phyloP scores from a whole-genome alignment of 768 basidiomycete species.

The Boletus sensibilis region DNA sequence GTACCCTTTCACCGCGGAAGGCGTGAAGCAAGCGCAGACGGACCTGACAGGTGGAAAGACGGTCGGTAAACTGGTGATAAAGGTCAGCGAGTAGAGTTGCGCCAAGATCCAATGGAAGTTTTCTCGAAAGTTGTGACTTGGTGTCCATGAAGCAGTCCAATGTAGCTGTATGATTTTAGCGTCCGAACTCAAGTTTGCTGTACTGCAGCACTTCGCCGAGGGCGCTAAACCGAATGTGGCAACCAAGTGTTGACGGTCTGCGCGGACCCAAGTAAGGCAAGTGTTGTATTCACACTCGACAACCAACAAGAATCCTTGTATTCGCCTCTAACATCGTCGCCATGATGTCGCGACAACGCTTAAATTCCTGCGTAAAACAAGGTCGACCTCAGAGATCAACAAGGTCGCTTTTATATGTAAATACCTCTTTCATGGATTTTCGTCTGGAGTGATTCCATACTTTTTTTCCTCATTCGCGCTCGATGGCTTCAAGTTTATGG shows the following conservation, averaged over 20 bases:
- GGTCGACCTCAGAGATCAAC: conserved; percentile 15
- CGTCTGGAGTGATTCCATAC: not conserved
- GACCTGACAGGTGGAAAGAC: conserved; percentile 80
- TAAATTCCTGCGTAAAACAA: conserved; percentile 22
- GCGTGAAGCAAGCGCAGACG: conserved; percentile 69
- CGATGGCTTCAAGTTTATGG: conserved; percentile 28
- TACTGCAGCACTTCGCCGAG: not conserved
- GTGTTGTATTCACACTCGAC: conserved; percentile 22
- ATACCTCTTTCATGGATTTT: conserved; percentile 1
- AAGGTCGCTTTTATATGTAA: conserved; percentile 20
- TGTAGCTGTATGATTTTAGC: conserved; percentile 4
- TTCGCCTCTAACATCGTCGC: conserved; percentile 17
- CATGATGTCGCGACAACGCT: conserved; percentile 21
- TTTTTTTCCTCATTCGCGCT: conserved; percentile 6
- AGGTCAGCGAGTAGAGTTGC: conserved; percentile 40
- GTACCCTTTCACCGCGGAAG: conserved; percentile 83
- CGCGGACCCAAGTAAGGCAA: conserved; percentile 16
- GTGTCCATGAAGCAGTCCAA: not conserved
- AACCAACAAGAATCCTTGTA: conserved; percentile 24
- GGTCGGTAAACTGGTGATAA: conserved; percentile 83
- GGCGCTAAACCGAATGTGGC: not conserved
- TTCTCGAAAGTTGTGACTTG: not conserved
- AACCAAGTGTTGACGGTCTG: not conserved
- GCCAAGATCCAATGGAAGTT: not conserved
- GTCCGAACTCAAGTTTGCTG: not conserved